Conservation (phyloP, 2,329 filamentous ascomycete species). For the Leptographium lundbergii region DNA sequence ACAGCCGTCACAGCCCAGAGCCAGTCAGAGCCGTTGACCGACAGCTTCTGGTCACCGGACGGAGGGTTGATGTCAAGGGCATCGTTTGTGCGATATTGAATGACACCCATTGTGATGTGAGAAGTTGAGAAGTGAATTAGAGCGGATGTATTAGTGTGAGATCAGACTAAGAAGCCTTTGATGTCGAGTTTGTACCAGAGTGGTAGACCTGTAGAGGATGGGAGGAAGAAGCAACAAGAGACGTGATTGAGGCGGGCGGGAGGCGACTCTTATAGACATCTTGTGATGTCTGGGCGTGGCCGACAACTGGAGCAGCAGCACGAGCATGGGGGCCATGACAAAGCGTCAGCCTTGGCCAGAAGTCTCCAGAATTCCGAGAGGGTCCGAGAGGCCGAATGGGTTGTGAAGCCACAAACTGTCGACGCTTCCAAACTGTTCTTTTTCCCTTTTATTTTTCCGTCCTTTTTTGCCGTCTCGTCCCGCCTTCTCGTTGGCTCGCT, state of each 20-base stretch:
- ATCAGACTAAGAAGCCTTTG: not conserved
- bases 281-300: not conserved
- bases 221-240: not conserved
- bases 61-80: slow-evolving; percentile 35
- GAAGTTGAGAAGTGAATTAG: not conserved
- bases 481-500: not conserved
- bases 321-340: not conserved
- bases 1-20: slow-evolving; percentile 40
- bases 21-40: slow-evolving; percentile 38
- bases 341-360: not conserved
- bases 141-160: not conserved
- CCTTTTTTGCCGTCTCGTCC: not conserved
- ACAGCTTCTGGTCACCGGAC: slow-evolving; percentile 24
- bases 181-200: not conserved
- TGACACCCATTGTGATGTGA: slow-evolving; percentile 17
- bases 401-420: not conserved
- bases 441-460: not conserved
- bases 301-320: not conserved
- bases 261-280: slow-evolving; percentile 1
- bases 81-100: slow-evolving; percentile 27
- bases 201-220: not conserved
- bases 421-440: not conserved
- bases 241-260: not conserved
- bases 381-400: not conserved
- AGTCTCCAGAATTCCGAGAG: not conserved